Base-by-base conservation (phyloP, 768 basidiomycete species). In the Tricholoma sp. region DNA sequence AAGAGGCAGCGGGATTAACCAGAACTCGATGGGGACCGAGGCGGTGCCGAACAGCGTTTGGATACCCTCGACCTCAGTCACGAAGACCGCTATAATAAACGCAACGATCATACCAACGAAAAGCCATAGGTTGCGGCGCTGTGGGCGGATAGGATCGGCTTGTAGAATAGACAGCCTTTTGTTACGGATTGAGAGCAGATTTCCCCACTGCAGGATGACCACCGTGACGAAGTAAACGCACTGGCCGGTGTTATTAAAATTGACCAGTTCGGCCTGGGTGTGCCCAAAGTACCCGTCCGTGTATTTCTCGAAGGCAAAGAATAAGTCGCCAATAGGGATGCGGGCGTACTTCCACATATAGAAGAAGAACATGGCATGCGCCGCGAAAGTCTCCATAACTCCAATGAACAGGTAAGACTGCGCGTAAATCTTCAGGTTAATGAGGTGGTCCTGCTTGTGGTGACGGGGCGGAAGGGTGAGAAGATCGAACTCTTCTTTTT, bases 81-180 rank as follows among this genome's bases (percentile, higher is more conserved):
- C 76, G 52, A 79, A 72, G 34, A 79, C 62, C 11, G 67, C 68
- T 5, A 78, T 78, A 4, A 63, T 70, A 50, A 67, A 34, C 79
- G 64, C 12, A 5, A 9, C 4, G 5, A 18, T 18, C 8, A 31
- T 31, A 16, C 47, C 47, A 9, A 29, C 12, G n/a, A 50, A 71
- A 72, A 0, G 78, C 72, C 12, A 70, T 22, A 74, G 52, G 59
- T 79, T 79, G n/a, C 57, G 67, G 41, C 79, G 75, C 3, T 76
- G 76, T 9, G 78, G 78, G 76, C 78, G 78, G 27, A 77, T 64
- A 3, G 76, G 76, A 43, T 76, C 77, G 29, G 74, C 74, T 12
- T 70, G 64, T 35, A 77, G 52, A 5, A 77, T 61, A 0, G 76
- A 77, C 0, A 77, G 69, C 54, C 76, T 69, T 51, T 76, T 66